Evolutionary conservation across 345 rosid species (phyloP), one percentile per base, ranked within the genome.

Genomic region (Pugionium cornutum): DNA sequence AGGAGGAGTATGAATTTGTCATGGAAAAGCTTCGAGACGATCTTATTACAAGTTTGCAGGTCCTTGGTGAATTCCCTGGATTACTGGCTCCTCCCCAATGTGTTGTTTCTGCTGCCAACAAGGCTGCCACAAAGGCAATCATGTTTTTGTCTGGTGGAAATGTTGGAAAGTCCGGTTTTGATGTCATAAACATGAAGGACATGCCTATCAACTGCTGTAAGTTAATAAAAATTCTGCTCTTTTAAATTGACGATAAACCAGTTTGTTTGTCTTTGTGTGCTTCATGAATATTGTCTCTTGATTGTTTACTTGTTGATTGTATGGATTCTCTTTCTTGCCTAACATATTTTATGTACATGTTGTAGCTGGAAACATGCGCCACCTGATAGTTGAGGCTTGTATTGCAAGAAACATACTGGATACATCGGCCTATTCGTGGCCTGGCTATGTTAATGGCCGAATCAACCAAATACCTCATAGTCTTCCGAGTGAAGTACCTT

Each of bases 351-450:
- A 26, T 82, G 64, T 41, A 53, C 28, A 69, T 72, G 55, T 61
- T 7, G 75, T 85, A 94, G 99, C 86, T 80, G 99, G 99, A 77
- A 88, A 94, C 83, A 77, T 94, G 96, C 88, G 91, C 40, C 99
- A 94, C 76, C 81, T 94, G 78, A 90, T 94, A 73, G 91, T 94
- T 44, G 97, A 94, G 86, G 95, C 97, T 64, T 88, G 95, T 78
- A 87, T 90, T 45, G 85, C 96, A 9, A 86, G 99, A 81, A 83
- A 85, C 77, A 41, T 94, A 62, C 75, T 94, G 73, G 96, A 94
- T 73, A 88, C 91, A 1, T 86, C 97, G 5, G 96, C 97, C 53
- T 94, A 94, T 66, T 82, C 80, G 47, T 94, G 97, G 99, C 76
- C 89, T 68, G 99, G 97, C 65, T 94, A 90, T 78, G 97, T 85